Evolutionary conservation across 805 yeast genomes (phyloP), one percentile per base, ranked within the genome.

Genomic region (Hanseniaspora clermontiae): DNA sequence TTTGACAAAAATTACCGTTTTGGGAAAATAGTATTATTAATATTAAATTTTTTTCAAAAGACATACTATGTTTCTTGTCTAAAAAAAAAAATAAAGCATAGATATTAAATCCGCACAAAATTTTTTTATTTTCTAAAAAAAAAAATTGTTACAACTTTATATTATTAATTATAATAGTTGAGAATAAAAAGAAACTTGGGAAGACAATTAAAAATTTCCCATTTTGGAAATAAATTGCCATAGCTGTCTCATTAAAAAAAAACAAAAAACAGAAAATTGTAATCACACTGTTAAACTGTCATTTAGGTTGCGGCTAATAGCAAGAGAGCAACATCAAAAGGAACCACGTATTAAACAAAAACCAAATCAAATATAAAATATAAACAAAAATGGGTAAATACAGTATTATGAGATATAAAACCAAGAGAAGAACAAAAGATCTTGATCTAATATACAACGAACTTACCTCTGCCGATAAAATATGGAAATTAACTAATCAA

Each of bases 351-450:
- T 17, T 8, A 19, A 51, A 24, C 10, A 7, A 43, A 10, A 32
- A 24, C 27, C 40, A 17, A 39, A 39, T 20, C n/a, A 5, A 43
- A n/a, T n/a, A 45, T 19, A n/a, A 49, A 53, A 55, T 31, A 55
- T 47, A 38, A 15, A 5, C 52, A 47, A 64, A 45, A 46, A 87
- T 87, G 96, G 95, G 95, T 57, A 81, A 95, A 74, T 86, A 86
- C 67, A 82, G 90, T 58, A 90, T 85, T 29, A 83, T 81, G 68
- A 77, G 90, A 68, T 90, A 87, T 68, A 90, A 90, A 76, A 88
- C 96, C 5, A 90, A 85, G 70, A 81, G 95, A 77, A 81, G 88
- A 76, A 80, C 83, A 1, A 80, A 83, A 67, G 97, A 89, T 64
- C 72, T 87, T 58, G 98, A 93, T 66, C 79, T 83, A 64, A 84